Conservation (phyloP, 2,329 filamentous ascomycete genomes). For the Xylariaceae sp. region DNA sequence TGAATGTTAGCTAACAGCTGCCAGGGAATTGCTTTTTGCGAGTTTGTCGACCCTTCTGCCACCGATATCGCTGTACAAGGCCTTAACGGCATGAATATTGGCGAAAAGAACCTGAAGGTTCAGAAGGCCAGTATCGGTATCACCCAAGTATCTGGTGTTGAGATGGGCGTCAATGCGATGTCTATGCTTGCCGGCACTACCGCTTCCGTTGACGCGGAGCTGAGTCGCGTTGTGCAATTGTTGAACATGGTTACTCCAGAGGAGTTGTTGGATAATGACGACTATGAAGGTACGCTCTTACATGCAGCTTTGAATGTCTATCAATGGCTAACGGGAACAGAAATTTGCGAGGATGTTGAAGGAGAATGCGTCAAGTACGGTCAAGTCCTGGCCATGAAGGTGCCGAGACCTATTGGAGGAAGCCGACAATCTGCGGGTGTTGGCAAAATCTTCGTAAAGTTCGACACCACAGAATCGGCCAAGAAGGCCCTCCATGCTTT, state of each 20-base stretch:
- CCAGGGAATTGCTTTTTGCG: slow-evolving; percentile 92
- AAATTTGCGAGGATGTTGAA: slow-evolving; percentile 91
- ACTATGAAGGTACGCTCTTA: slow-evolving; percentile 73
- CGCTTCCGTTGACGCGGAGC: slow-evolving; percentile 64
- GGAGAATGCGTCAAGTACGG: slow-evolving; percentile 95
- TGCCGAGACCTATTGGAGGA: slow-evolving; percentile 79
- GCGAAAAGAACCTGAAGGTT: slow-evolving; percentile 79
- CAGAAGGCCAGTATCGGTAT: slow-evolving; percentile 85
- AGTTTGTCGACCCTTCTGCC: slow-evolving; percentile 72
- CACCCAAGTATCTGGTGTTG: slow-evolving; percentile 84
- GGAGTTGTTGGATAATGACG: slow-evolving; percentile 87
- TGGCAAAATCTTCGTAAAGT: slow-evolving; percentile 97
- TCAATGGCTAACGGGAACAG: slow-evolving; percentile 50
- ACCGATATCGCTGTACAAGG: slow-evolving; percentile 87
- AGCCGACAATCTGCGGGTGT: slow-evolving; percentile 82
- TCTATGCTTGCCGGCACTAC: slow-evolving; percentile 93
- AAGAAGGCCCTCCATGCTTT: slow-evolving; percentile 83
- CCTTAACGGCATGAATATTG: slow-evolving; percentile 88
- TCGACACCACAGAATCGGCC: slow-evolving; percentile 69
- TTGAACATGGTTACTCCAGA: slow-evolving; percentile 98
- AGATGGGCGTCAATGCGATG: slow-evolving; percentile 97
- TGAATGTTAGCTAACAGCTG: slow-evolving; percentile 27
- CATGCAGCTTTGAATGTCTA: slow-evolving; percentile 3
- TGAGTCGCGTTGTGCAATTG: slow-evolving; percentile 79
- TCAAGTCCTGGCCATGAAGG: slow-evolving; percentile 78